Conservation (phyloP, 2,329 filamentous ascomycete genomes). For the Dothiorella sarmentorum region DNA sequence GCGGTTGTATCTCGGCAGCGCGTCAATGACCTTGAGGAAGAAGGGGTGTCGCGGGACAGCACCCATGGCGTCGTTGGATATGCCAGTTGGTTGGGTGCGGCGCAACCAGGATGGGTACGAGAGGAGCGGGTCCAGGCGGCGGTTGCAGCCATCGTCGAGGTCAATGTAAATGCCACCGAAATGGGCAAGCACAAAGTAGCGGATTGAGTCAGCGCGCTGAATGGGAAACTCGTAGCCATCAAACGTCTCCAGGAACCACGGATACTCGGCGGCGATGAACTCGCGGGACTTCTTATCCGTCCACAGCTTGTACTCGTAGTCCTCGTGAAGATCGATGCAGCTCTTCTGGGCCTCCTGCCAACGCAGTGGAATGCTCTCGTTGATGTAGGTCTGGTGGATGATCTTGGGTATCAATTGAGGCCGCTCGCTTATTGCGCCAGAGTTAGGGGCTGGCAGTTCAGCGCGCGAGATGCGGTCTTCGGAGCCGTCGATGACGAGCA, state of each 20-base stretch:
- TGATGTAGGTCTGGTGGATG: slow-evolving; percentile 74
- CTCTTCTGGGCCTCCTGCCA: slow-evolving; percentile 65
- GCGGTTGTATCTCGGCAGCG: slow-evolving; percentile 64
- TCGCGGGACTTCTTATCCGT: slow-evolving; percentile 66
- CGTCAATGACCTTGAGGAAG: slow-evolving; percentile 66
- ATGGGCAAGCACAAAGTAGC: slow-evolving; percentile 74
- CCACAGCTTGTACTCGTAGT: slow-evolving; percentile 79
- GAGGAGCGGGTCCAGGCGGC: slow-evolving; percentile 64
- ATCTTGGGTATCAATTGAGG: slow-evolving; percentile 69
- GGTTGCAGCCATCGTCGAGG: slow-evolving; percentile 70
- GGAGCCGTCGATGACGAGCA: slow-evolving; percentile 65
- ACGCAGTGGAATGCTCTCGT: slow-evolving; percentile 62
- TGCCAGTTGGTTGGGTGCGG: slow-evolving; percentile 70
- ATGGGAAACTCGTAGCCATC: slow-evolving; percentile 72
- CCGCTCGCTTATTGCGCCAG: slow-evolving; percentile 53
- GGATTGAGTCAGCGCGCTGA: slow-evolving; percentile 72
- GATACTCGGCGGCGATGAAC: slow-evolving; percentile 65
- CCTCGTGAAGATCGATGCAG: slow-evolving; percentile 64
- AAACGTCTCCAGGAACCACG: slow-evolving; percentile 74
- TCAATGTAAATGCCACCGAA: slow-evolving; percentile 81
- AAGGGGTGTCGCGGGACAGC: slow-evolving; percentile 69
- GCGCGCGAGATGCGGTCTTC: slow-evolving; percentile 63
- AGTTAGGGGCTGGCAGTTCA: slow-evolving; percentile 64
- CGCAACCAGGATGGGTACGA: slow-evolving; percentile 68
- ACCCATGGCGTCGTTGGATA: slow-evolving; percentile 79